These are phyloP conservation scores for Asterophora parasitica DNA, from an alignment of 768 basidiomycete genomes.

Conservation along the genomic window DNA sequence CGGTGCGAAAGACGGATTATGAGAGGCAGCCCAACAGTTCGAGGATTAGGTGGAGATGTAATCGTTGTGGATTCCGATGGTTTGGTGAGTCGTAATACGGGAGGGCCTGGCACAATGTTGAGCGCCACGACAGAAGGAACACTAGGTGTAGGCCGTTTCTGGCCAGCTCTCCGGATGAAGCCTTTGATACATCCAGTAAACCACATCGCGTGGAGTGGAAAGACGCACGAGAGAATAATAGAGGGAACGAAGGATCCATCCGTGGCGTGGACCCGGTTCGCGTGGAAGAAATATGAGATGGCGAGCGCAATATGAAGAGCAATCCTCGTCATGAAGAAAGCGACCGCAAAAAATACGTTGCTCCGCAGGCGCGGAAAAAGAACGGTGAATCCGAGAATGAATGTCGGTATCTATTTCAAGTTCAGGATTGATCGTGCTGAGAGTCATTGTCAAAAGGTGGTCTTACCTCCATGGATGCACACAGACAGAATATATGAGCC, in stretches of 20 bases:
- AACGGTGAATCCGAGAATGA: conserved; percentile 43
- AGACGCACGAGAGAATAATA: conserved; percentile 32
- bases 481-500: conserved; percentile 40
- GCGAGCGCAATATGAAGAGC: conserved; percentile 37
- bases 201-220: conserved; percentile 51
- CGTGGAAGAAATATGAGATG: conserved; percentile 22
- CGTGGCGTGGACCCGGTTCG: conserved; percentile 24
- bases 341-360: conserved; percentile 42
- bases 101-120: not conserved
- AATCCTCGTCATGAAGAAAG: conserved; percentile 52
- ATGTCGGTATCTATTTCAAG: conserved; percentile 44
- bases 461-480: conserved; percentile 43
- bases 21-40: not conserved
- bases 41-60: not conserved
- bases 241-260: conserved; percentile 35
- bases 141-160: conserved; percentile 2
- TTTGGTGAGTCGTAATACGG: not conserved
- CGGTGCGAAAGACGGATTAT: conserved; percentile 7
- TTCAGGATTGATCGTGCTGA: conserved; percentile 36
- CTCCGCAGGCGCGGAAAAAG: conserved; percentile 41
- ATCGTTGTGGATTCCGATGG: not conserved
- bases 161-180: conserved; percentile 28
- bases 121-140: not conserved
- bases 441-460: conserved; percentile 5
- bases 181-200: conserved; percentile 47